Evolutionary conservation across 1,139 yeast genomes (phyloP), one percentile per base, ranked within the genome.

Genomic region (Zygoascus sp.): DNA sequence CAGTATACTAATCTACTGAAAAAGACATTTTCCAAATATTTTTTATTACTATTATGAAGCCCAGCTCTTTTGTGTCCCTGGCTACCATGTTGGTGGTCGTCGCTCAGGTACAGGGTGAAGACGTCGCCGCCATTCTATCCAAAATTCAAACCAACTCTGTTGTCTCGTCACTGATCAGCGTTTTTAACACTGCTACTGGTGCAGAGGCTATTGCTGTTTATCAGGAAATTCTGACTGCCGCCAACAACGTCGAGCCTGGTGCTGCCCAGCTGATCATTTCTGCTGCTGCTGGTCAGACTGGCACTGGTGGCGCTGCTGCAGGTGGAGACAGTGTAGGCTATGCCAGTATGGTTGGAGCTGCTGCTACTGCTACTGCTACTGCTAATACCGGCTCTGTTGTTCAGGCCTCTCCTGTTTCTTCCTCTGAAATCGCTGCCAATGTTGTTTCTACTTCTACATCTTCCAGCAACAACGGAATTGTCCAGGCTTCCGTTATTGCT

Each of bases 221-320:
- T 43, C 27, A 48, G n/a, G 30, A 50, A 20, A 51, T 56, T 15
- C 38, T 52, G 6, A 47, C 55, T 15, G 56, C 52, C 25, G 58
- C 59, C 2, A 46, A 54, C 42, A 44, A 35, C 25, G 50, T 54
- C 8, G 54, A 49, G 1, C 49, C 55, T 6, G 59, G 59, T n/a
- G 57, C 58, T 5, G 59, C 51, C 3, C 38, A 42, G 8, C 32
- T 51, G 35, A 48, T 56, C 21, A 52, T 51, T 11, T 45, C 48
- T 13, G 57, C 53, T 15, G 55, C 55, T 9, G 48, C 47, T 16
- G 49, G 41, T 17, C 27, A 27, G 25, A 48, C 49, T 2, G 48
- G 32, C 10, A 4, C n/a, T 27, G 25, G n/a, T 10, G 7, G 6
- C 20, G 17, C 25, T 16, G 34, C 36, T 6, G 44, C 28, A 2